Evolutionary conservation across 805 yeast genomes (phyloP), one percentile per base, ranked within the genome.

Genomic region (Starmerella cellae): DNA sequence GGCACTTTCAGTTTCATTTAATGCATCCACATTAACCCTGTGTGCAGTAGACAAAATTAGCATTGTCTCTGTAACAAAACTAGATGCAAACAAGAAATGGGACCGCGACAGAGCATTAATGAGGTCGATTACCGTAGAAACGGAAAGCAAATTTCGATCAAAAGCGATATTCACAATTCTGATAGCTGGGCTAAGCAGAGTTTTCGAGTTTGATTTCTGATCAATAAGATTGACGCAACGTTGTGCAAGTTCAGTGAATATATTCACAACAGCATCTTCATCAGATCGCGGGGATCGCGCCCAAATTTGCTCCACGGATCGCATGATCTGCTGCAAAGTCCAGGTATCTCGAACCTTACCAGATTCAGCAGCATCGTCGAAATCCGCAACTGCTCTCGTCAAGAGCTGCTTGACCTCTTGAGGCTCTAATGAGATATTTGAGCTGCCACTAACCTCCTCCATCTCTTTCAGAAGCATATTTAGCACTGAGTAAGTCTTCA

Each of bases 321-420:
- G 41, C 34, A 50, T 43, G 8, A 50, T 43, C 32, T 52, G 55
- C 18, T 48, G 47, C 10, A 45, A 28, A 4, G 44, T 43, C 19
- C 54, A 44, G 4, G 38, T 21, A 13, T 44, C 45, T 13, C 48
- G 45, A 9, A 50, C 49, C 19, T 46, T 19, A 4, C 27, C 26
- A 3, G 39, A 31, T 2, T 10, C 22, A 19, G 18, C 16, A 23
- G 18, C 30, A 14, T 13, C 29, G 27, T 27, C 34, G 16, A 44
- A 27, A 16, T 39, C 44, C 3, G 24, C 26, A 6, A 22, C n/a
- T 14, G 44, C 43, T n/a, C 26, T 14, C 2, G 17, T 18, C 4
- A 44, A 2, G 5, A 36, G 17, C 9, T 14, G 2, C 29, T 6
- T 5, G 14, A 33, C 20, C 17, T 35, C 31, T 2, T 17, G 23